Base-by-base conservation (phyloP, 371 early-diverging fungal genomes). In the Globomyces sp. region DNA sequence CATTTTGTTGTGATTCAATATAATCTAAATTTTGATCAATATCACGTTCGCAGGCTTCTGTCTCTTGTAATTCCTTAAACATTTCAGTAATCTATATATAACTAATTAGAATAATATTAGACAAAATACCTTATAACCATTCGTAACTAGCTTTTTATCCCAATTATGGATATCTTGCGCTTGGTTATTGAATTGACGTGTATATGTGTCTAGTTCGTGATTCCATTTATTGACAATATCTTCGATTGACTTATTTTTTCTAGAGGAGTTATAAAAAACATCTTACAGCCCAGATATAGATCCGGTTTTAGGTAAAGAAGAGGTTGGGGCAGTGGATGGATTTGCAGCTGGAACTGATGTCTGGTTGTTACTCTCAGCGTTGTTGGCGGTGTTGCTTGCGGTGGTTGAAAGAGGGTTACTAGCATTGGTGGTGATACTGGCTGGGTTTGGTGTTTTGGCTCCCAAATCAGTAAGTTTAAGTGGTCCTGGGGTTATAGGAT, bases 151-250 rank as follows among this genome's bases (percentile, higher is more conserved):
- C 67, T 85, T 84, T 42, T 86, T 84, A 79, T 96, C 96, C 92
- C 90, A 91, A 53, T 88, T 81, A 48, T 86, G 81, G n/a, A 95
- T 89, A 66, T 91, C 86, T 62, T 77, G 81, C 1, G 95, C 95
- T 76, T 92, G 91, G 39, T 81, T 81, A 63, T 92, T 93, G 81
- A 96, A 96, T 46, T 90, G 89, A 11, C 83, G 82, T 0, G 92
- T 88, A 62, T 88, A 86, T 55, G 77, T 79, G 45, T 90, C 86
- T 53, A 96, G 78, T 68, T 94, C 92, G 42, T 78, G 78, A 11
- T 88, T 89, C 94, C 95, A 96, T 69, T 86, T 80, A 58, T 90
- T 89, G 57, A 93, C 75, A 46, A 96, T 90, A 64, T 93, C 94
- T 67, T 92, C 93, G 82, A 96, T 85, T 6, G 89, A 87, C 73